Evolutionary conservation across 2,329 filamentous ascomycete genomes (phyloP), one percentile per base, ranked within the genome.

Genomic region (Curvularia hawaiiensis): DNA sequence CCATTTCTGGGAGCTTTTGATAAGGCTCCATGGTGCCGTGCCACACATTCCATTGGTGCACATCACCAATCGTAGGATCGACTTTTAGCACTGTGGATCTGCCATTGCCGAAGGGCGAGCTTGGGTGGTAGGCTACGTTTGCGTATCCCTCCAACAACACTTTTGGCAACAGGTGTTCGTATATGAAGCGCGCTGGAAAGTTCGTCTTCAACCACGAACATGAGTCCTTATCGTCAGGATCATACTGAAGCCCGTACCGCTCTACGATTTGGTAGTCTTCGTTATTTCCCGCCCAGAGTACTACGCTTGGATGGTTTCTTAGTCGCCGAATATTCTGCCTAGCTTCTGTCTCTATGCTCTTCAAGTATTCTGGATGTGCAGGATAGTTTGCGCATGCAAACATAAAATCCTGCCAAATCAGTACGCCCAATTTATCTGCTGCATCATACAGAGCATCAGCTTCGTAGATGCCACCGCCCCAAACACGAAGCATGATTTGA

Each of bases 1-100:
- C 86, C 60, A 88, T 88, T 73, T 94, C 90, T 62, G 92, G 96
- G 65, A 94, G 88, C 66, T 50, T 38, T 31, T 97, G 93, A 67
- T 96, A 97, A 62, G 90, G 92, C 71, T 96, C 90, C 73, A 97
- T 92, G 0, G 86, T 88, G n/a, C 93, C 93, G 71, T 97, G 93
- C 93, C 93, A 97, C 11, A 97, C 84, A 70, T 97, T 96, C 93
- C 93, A 97, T 75, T 97, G 92, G 72, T 97, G 94, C 66, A 97
- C 87, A 71, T 97, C 93, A 48, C 93, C 93, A 2, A 93, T 84
- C 0, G 90, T 96, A 1, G 89, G 84, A 73, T 97, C 62, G 8
- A 64, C 59, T 24, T 54, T 58, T 12, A 64, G 28, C 8, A 61
- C 60, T 2, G 56, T 91, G 0, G 82, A 85, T 0, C 90, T 91